A percentile compares a stretch with the other conserved stretches of the same genome.
These are phyloP conservation scores for Capsella rubella DNA, from an alignment of 441 rosid genomes.

Conservation along the genomic window DNA sequence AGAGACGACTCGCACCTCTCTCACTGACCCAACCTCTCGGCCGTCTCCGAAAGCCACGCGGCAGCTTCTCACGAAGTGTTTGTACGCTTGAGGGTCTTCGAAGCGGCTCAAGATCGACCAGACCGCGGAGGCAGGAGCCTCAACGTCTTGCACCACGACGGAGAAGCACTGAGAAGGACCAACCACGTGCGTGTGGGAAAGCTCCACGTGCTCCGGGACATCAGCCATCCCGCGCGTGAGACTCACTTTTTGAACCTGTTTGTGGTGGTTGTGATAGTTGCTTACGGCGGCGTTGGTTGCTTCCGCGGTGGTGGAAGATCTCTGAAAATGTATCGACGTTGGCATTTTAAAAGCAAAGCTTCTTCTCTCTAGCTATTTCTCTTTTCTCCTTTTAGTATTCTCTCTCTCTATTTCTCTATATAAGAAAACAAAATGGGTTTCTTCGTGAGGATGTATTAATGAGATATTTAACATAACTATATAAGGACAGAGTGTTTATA, in stretches of 20 bases:
- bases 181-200: conserved; percentile 52
- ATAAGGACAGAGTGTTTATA: conserved; percentile 9
- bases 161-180: conserved; percentile 71
- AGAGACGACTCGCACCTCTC: conserved; percentile 74
- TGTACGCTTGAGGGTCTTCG: conserved; percentile 77
- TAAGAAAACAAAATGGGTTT: not conserved
- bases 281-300: conserved; percentile 21
- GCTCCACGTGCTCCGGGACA: conserved; percentile 57
- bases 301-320: conserved; percentile 41
- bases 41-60: conserved; percentile 71
- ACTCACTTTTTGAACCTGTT: conserved; percentile 42
- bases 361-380: not conserved
- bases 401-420: not conserved
- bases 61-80: conserved; percentile 78
- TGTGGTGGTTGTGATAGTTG: conserved; percentile 34
- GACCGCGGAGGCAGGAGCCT: conserved; percentile 62
- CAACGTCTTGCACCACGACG: conserved; percentile 58
- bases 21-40: conserved; percentile 59
- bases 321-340: conserved; percentile 60
- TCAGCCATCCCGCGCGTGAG: conserved; percentile 47
- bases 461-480: conserved; percentile 13
- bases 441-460: conserved; percentile 29
- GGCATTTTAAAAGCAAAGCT: conserved; percentile 52
- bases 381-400: not conserved
- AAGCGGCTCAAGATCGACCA: conserved; percentile 85